phyloP scores from a whole-genome alignment of 2,329 filamentous ascomycete species.

The Microcera coccophila region DNA sequence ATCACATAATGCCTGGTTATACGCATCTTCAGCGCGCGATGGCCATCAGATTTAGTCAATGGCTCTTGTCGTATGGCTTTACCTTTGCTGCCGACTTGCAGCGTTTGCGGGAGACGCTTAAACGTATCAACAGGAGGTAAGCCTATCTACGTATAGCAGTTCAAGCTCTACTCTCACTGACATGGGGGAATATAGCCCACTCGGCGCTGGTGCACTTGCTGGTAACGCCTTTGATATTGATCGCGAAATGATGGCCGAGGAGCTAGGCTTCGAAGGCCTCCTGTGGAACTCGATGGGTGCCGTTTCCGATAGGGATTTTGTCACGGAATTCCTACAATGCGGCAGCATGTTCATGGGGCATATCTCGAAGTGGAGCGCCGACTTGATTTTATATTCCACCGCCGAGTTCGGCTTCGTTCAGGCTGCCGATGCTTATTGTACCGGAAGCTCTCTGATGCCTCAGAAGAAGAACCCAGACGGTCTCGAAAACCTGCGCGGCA shows the following conservation, averaged over 20 bases:
- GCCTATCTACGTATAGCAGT: not conserved
- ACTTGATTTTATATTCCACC: constrained; percentile 78
- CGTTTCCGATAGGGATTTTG: constrained; percentile 77
- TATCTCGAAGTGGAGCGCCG: constrained; percentile 76
- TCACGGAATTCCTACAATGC: constrained; percentile 78
- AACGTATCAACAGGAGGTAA: constrained; percentile 18
- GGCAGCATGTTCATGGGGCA: constrained; percentile 72
- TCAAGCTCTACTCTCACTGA: not conserved
- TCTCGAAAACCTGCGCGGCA: constrained; percentile 65
- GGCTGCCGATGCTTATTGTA: constrained; percentile 75
- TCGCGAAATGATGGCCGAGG: constrained; percentile 68
- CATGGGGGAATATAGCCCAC: constrained; percentile 17
- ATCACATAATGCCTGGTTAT: constrained; percentile 28
- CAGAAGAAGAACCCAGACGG: constrained; percentile 81
- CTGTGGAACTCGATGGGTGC: constrained; percentile 74
- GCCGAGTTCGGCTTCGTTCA: constrained; percentile 72
- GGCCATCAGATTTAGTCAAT: constrained; percentile 22
- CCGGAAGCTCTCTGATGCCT: constrained; percentile 72
- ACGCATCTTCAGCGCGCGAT: constrained; percentile 26
- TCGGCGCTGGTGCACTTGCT: constrained; percentile 47
- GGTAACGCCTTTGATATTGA: constrained; percentile 81
- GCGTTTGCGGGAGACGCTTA: constrained; percentile 19
- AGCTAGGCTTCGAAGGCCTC: constrained; percentile 74
- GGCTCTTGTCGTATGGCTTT: constrained; percentile 22
- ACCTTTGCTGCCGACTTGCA: constrained; percentile 25